Evolutionary conservation across 2,329 filamentous ascomycete species (phyloP), one percentile per base, ranked within the genome.

Genomic region (Claviceps arundinis): DNA sequence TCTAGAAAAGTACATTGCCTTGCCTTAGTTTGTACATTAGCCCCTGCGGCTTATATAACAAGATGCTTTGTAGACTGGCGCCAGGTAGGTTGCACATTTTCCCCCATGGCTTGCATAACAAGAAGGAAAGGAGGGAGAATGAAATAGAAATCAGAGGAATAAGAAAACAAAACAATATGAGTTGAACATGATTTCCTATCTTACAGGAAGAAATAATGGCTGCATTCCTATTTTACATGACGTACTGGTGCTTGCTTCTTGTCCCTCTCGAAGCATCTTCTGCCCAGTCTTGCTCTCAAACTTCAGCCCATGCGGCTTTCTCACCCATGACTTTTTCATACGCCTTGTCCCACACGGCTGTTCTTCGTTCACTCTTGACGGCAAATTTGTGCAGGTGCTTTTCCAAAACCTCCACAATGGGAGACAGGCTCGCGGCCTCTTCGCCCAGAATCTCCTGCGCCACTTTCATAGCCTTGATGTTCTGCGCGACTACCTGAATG

Each of bases 1-100:
- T 64, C 69, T 97, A 65, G 80, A 87, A 67, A 95, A 89, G 76
- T 97, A 98, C 70, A 94, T 96, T 68, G 90, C 97, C 56, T 72
- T 97, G 68, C 86, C 87, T 58, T 95, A 71, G 55, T 59, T 6
- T 3, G 30, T 9, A 11, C 3, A 34, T 34, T 3, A 11, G 9
- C 30, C 9, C 8, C 30, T 34, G 30, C 30, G 30, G 30, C 30
- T 34, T 34, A 9, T 11, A 34, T 11, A 11, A 34, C 4, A 34
- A 34, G 30, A 47, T 47, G 22, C 44, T 34, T n/a, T n/a, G n/a
- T n/a, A n/a, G n/a, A n/a, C n/a, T 30, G 24, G 16, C 17, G 9
- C 19, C 11, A 13, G 4, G 5, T 5, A 46, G 3, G 16, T n/a
- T n/a, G n/a, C n/a, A n/a, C n/a, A n/a, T n/a, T n/a, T n/a, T n/a